Percentiles rank a stretch among this genome's conserved stretches.
phyloP scores from a whole-genome alignment of 495 filamentous ascomycete species.

The Collariella sp. region DNA sequence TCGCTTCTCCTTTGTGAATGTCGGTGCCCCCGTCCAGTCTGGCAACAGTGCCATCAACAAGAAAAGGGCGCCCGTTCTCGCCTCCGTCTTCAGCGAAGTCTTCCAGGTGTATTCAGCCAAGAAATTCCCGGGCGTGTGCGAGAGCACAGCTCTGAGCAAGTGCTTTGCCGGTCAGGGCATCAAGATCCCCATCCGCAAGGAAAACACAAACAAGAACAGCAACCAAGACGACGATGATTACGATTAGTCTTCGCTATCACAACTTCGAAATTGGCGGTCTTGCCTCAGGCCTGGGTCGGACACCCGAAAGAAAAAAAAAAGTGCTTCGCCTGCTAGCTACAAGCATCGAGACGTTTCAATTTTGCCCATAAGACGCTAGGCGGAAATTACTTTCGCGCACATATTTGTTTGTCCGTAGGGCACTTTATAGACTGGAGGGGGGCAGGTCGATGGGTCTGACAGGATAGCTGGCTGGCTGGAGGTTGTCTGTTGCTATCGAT shows the following conservation, averaged over 20 bases:
- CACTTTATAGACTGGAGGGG: neutral
- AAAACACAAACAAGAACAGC: constrained; percentile 57
- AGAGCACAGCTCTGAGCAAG: constrained; percentile 87
- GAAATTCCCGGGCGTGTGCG: constrained; percentile 96
- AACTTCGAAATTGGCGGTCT: neutral
- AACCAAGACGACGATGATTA: constrained; percentile 59
- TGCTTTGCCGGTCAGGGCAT: constrained; percentile 93
- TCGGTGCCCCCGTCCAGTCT: constrained; percentile 40
- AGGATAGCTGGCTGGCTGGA: neutral
- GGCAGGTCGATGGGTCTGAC: neutral
- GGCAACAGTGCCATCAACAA: constrained; percentile 52
- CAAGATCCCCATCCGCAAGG: constrained; percentile 91
- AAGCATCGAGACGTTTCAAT: too few species aligned
- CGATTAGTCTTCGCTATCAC: constrained; percentile 11
- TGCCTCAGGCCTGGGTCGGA: too few species aligned
- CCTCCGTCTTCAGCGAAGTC: constrained; percentile 75
- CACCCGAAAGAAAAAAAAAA: too few species aligned
- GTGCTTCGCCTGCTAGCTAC: too few species aligned
- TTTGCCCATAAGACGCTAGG: too few species aligned
- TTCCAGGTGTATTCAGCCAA: constrained; percentile 96
- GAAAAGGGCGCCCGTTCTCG: constrained; percentile 74
- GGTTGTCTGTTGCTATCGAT: neutral
- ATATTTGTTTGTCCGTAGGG: too few species aligned
- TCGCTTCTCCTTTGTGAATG: constrained; percentile 68
- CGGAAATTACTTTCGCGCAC: too few species aligned